Base-by-base conservation (phyloP, 2,329 filamentous ascomycete species). In the Calonectria henricotiae region DNA sequence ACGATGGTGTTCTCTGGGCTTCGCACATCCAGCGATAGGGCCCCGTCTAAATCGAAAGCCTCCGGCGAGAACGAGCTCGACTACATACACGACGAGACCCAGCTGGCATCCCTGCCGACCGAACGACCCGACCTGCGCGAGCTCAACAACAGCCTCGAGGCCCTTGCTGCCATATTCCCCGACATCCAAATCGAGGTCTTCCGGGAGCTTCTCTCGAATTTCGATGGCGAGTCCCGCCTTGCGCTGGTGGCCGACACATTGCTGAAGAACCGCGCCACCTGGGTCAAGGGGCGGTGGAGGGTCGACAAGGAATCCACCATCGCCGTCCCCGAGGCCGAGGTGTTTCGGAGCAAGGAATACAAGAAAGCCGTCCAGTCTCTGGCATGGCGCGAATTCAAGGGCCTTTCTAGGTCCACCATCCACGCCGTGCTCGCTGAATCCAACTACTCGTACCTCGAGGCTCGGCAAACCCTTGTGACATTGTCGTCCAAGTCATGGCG, bases 181-280 rank as follows among this genome's bases (percentile, higher is more conserved):
- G 90, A 95, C 81, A 86, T 95, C n/a, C 92, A 94, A 81, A 86
- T 93, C 70, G 93, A 95, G 75, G 93, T 95, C 20, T 94, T 96
- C 79, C 89, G 93, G 51, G 93, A 96, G 84, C 93, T 96, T 89
- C 89, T 96, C 60, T 83, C 87, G 44, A 92, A 86, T 77, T 92
- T 95, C 79, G 92, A 92, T 76, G 90, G 91, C 76, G 92, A 95
- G 81, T 96, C 93, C 71, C 86, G 93, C 73, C 83, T 96, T 27
- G 91, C 93, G 49, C 87, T 96, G 60, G 91, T 95, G 32, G 93
- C 93, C 13, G 93, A 96, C 79, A 89, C 91, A 61, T 84, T 96
- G 69, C 85, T 96, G 69, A 94, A 93, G 83, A 91, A 92, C 77
- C 89, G 90, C 41, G 87, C 89, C 65, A 88, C 89, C 61, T 94